phyloP scores from a whole-genome alignment of 495 filamentous ascomycete genomes.

The Daldinia vernicosa region DNA sequence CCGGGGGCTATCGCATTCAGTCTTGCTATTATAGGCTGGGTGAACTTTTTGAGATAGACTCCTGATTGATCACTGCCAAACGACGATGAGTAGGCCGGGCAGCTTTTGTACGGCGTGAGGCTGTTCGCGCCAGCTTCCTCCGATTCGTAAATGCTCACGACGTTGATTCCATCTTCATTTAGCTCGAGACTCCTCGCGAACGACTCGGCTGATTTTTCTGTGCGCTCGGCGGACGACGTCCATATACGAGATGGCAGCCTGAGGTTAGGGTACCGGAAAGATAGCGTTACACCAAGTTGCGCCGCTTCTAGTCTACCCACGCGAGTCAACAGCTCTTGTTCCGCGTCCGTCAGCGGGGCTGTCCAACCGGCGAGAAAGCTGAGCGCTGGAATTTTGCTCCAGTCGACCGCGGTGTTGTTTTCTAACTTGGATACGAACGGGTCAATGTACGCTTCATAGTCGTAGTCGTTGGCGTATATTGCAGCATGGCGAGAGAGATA shows the following conservation, averaged over 20 bases:
- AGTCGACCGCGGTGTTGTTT: constrained; percentile 51
- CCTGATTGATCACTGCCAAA: constrained; percentile 55
- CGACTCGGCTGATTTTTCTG: constrained; percentile 54
- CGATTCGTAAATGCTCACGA: constrained; percentile 52
- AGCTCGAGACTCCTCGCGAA: constrained; percentile 55
- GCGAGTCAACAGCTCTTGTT: constrained; percentile 54
- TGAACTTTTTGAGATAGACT: constrained; percentile 53
- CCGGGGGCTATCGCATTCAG: constrained; percentile 52
- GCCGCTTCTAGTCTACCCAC: constrained; percentile 56
- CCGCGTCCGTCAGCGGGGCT: constrained; percentile 54
- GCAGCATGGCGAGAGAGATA: constrained; percentile 60
- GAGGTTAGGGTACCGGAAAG: constrained; percentile 56
- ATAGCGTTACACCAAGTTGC: constrained; percentile 51
- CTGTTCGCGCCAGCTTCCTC: constrained; percentile 54
- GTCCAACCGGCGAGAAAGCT: constrained; percentile 54
- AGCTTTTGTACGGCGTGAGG: constrained; percentile 59
- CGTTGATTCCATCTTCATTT: constrained; percentile 52
- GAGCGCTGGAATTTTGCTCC: constrained; percentile 50
- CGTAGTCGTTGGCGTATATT: constrained; percentile 60
- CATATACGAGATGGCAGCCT: constrained; percentile 55
- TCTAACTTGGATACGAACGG: constrained; percentile 56
- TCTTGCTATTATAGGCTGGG: constrained; percentile 54
- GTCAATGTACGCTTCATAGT: constrained; percentile 58
- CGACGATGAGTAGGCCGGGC: constrained; percentile 58
- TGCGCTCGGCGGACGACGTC: constrained; percentile 60